Conservation (phyloP, 345 rosid genomes). For the Odontarrhena argentea region DNA sequence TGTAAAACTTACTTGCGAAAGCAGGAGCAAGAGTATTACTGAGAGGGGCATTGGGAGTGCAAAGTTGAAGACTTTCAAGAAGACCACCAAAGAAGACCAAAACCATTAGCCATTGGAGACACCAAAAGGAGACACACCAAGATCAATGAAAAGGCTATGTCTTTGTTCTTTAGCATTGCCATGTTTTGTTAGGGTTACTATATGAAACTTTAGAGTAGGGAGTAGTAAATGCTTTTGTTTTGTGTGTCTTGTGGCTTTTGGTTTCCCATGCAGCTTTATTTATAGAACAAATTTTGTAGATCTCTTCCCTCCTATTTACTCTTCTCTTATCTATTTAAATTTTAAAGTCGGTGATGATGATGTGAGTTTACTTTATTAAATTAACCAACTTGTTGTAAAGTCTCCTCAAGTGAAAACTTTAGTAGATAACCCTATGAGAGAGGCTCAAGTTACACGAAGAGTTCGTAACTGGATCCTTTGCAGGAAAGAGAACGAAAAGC, state of each 20-base stretch:
- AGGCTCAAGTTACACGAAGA: no score
- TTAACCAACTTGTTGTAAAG: no score
- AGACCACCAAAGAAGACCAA: conserved; percentile 47
- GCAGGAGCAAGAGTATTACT: conserved; percentile 33
- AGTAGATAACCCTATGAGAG: no score
- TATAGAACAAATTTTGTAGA: conserved; percentile 32
- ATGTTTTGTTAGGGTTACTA: conserved; percentile 9
- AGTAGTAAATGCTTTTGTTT: not conserved
- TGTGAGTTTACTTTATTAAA: no score
- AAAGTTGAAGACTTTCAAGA: conserved; percentile 54
- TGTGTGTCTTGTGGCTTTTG: conserved; percentile 25
- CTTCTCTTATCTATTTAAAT: no score
- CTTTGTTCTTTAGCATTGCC: conserved; percentile 37
- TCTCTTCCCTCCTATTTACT: not conserved
- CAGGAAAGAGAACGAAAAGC: no score
- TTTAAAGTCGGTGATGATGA: no score
- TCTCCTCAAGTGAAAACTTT: not conserved
- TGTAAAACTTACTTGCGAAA: conserved; percentile 45
- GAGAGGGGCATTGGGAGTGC: conserved; percentile 55
- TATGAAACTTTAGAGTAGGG: not conserved
- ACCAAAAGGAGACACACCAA: conserved; percentile 34
- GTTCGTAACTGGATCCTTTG: no score
- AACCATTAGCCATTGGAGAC: conserved; percentile 49
- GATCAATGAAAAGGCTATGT: conserved; percentile 23
- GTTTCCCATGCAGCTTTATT: conserved; percentile 38